phyloP scores from a whole-genome alignment of 345 rosid species.

The Acer yangbiense region DNA sequence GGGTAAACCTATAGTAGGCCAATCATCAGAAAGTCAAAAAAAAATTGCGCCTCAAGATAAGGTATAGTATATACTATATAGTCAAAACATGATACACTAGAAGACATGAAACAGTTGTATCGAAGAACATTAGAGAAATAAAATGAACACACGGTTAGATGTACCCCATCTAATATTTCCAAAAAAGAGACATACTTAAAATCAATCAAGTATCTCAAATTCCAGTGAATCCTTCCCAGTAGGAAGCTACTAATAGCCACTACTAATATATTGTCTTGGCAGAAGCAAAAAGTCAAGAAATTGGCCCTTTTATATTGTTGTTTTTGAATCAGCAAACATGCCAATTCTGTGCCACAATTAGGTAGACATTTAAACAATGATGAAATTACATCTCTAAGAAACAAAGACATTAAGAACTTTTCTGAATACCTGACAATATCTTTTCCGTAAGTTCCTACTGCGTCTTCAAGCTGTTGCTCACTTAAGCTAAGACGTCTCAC shows the following conservation, averaged over 20 bases:
- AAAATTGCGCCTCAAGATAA: not conserved
- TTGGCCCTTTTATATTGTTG: not conserved
- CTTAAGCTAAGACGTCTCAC: slow-evolving; percentile 71
- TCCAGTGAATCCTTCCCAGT: not conserved
- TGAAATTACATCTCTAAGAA: not conserved
- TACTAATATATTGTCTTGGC: not conserved
- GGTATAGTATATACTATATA: not conserved
- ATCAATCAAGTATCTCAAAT: not conserved
- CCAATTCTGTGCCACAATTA: not conserved
- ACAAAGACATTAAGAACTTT: not conserved
- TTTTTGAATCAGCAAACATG: not conserved
- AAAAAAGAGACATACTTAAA: not conserved
- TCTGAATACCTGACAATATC: slow-evolving; percentile 51
- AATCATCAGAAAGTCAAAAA: slow-evolving; percentile 18
- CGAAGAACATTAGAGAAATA: not conserved
- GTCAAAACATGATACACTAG: not conserved
- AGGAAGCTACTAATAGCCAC: not conserved
- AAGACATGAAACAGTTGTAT: not conserved
- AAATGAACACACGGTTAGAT: not conserved
- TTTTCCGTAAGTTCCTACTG: slow-evolving; percentile 48
- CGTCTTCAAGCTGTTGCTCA: slow-evolving; percentile 59
- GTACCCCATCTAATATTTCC: not conserved
- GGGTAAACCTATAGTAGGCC: slow-evolving; percentile 69
- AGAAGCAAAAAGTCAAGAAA: not conserved
- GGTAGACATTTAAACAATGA: not conserved